Evolutionary conservation across 179 eudicot genomes (phyloP).

Genomic region (Nepenthes alata): DNA sequence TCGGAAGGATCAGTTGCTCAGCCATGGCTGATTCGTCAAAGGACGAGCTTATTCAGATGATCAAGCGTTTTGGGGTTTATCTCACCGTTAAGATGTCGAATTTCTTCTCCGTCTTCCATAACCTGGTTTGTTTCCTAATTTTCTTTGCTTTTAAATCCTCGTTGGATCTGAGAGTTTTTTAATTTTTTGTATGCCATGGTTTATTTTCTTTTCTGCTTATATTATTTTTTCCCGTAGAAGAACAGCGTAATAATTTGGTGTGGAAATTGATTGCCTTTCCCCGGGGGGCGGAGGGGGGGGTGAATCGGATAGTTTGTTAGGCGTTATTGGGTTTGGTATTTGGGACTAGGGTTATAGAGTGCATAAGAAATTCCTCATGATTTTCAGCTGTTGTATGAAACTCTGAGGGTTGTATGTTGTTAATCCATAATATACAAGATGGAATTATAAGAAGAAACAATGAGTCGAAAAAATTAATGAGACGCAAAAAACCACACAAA

Average conservation of each 20-base stretch:
- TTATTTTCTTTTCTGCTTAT: not conserved
- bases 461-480: too few species aligned
- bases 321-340: not conserved
- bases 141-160: not conserved
- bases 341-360: not conserved
- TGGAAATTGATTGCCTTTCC: too few species aligned
- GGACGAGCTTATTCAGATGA: constrained; percentile 50
- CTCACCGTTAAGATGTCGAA: constrained; percentile 48
- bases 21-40: constrained; percentile 65
- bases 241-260: too few species aligned
- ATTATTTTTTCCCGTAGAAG: too few species aligned
- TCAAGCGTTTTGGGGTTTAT: constrained; percentile 55
- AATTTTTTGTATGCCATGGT: not conserved
- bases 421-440: too few species aligned
- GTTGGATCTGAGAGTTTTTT: constrained; percentile 10
- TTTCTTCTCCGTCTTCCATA: constrained; percentile 24
- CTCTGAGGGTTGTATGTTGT: too few species aligned
- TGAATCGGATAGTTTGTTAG: not conserved
- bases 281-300: too few species aligned
- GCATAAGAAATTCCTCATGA: not conserved
- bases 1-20: not conserved
- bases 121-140: constrained; percentile 27
- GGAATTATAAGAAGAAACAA: too few species aligned
- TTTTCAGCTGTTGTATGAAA: too few species aligned
- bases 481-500: too few species aligned